Evolutionary conservation across 2,329 filamentous ascomycete genomes (phyloP).

Genomic region (Hymenotorrendiella dingleyae): DNA sequence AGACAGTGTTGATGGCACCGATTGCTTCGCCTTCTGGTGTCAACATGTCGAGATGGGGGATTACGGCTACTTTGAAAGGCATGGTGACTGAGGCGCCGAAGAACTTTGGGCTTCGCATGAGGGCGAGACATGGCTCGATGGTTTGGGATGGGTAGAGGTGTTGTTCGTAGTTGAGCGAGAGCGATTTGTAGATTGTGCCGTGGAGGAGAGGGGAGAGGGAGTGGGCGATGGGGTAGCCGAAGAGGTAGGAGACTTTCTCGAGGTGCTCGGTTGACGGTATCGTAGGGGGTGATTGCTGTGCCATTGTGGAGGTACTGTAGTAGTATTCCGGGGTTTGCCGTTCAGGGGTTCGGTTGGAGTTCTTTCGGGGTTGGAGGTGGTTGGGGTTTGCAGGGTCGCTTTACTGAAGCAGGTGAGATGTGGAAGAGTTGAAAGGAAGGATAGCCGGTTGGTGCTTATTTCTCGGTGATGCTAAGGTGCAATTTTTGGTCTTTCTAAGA

Average conservation of each 20-base stretch:
- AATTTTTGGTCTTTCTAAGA: too few relatives aligned
- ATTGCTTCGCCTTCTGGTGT: conserved; percentile 68
- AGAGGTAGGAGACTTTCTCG: conserved; percentile 40
- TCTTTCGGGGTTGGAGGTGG: too few relatives aligned
- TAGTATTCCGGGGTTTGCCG: too few relatives aligned
- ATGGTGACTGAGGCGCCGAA: conserved; percentile 72
- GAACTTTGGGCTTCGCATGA: conserved; percentile 52
- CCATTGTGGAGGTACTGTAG: too few relatives aligned
- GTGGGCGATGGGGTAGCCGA: conserved; percentile 50
- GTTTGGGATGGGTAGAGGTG: conserved; percentile 46
- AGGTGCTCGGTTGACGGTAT: conserved; percentile 18
- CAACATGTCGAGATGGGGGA: conserved; percentile 65
- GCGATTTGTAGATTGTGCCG: conserved; percentile 44
- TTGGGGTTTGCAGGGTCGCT: too few relatives aligned
- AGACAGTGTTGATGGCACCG: conserved; percentile 77
- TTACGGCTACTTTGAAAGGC: conserved; percentile 76
- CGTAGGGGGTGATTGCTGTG: conserved; percentile 8
- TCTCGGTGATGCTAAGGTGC: too few relatives aligned
- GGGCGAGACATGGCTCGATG: conserved; percentile 42
- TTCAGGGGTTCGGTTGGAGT: too few relatives aligned
- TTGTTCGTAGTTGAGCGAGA: conserved; percentile 47
- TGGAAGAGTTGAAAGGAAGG: too few relatives aligned
- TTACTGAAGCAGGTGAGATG: too few relatives aligned
- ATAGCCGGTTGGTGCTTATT: too few relatives aligned
- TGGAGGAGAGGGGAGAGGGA: conserved; percentile 52